Evolutionary conservation across 2,329 filamentous ascomycete species (phyloP).

Genomic region (Sordariomycetes sp.): DNA sequence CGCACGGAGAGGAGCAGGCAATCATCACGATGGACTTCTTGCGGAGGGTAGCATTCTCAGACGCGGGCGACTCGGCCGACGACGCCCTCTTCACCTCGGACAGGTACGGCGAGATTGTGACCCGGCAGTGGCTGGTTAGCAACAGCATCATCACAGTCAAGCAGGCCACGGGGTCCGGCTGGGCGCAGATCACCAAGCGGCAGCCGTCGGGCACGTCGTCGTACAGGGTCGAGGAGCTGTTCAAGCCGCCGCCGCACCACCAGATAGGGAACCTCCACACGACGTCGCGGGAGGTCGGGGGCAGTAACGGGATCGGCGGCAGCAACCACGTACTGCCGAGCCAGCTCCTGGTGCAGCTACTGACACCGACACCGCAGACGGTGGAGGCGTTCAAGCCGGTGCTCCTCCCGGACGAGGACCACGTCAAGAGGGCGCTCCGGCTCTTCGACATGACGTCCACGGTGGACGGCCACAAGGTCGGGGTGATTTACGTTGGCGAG

Average conservation of each 20-base stretch:
- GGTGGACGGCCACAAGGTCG: slow-evolving; percentile 90
- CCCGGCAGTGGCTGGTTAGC: slow-evolving; percentile 59
- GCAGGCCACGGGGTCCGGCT: slow-evolving; percentile 51
- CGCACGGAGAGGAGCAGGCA: slow-evolving; percentile 73
- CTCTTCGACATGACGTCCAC: slow-evolving; percentile 79
- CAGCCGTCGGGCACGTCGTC: slow-evolving; percentile 56
- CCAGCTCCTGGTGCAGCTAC: slow-evolving; percentile 57
- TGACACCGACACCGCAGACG: slow-evolving; percentile 47
- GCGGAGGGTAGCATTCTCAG: slow-evolving; percentile 76
- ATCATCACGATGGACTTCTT: slow-evolving; percentile 91
- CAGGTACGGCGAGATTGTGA: slow-evolving; percentile 51
- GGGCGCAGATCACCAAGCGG: slow-evolving; percentile 58
- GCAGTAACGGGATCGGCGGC: slow-evolving; percentile 24
- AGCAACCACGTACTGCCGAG: slow-evolving; percentile 53
- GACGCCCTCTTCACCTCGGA: slow-evolving; percentile 52
- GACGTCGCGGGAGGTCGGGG: background rate
- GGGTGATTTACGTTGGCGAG: slow-evolving; percentile 84
- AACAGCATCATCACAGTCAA: slow-evolving; percentile 64
- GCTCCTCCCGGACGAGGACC: slow-evolving; percentile 57
- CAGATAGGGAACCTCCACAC: slow-evolving; percentile 25
- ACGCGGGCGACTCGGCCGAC: slow-evolving; percentile 63
- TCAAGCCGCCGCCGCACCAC: slow-evolving; percentile 42
- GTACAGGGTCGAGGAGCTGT: slow-evolving; percentile 46
- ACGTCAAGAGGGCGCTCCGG: slow-evolving; percentile 59
- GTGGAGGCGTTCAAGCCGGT: slow-evolving; percentile 54